Conservation (phyloP, 192 early-diverging fungal genomes). For the Chytriomyces hyalinus region DNA sequence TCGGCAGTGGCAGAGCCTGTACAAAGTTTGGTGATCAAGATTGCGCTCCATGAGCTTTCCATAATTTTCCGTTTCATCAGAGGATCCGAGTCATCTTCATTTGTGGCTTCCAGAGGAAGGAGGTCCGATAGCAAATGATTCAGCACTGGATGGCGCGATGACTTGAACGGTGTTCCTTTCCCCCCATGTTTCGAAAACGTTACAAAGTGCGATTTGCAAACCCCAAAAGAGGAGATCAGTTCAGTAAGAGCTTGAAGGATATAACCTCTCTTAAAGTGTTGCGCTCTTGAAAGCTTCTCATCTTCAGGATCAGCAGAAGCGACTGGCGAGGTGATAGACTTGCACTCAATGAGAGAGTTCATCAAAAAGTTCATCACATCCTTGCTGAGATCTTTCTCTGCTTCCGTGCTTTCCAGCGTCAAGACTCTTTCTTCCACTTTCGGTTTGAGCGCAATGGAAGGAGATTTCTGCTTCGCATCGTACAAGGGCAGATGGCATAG, state of each 20-base stretch:
- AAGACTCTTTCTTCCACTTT: conserved; percentile 13
- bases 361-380: conserved; percentile 62
- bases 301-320: neutral
- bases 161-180: conserved; percentile 47
- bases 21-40: conserved; percentile 48
- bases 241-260: conserved; percentile 87
- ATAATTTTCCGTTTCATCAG: conserved; percentile 20
- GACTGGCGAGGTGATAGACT: neutral
- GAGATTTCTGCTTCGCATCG: conserved; percentile 65
- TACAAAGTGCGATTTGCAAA: conserved; percentile 60
- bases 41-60: conserved; percentile 49
- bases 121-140: conserved; percentile 70
- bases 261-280: conserved; percentile 68
- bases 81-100: conserved; percentile 2
- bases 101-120: conserved; percentile 54
- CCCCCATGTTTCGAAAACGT: conserved; percentile 45
- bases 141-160: conserved; percentile 56
- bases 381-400: conserved; percentile 53
- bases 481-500: conserved; percentile 69
- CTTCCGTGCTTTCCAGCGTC: neutral
- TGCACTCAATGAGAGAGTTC: conserved; percentile 50
- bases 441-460: conserved; percentile 61
- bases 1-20: conserved; percentile 44
- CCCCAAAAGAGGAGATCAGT: conserved; percentile 83
- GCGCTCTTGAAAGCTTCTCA: neutral